These are phyloP conservation scores for Cucurbita moschata DNA, from an alignment of 306 rosid genomes.

Conservation along the genomic window DNA sequence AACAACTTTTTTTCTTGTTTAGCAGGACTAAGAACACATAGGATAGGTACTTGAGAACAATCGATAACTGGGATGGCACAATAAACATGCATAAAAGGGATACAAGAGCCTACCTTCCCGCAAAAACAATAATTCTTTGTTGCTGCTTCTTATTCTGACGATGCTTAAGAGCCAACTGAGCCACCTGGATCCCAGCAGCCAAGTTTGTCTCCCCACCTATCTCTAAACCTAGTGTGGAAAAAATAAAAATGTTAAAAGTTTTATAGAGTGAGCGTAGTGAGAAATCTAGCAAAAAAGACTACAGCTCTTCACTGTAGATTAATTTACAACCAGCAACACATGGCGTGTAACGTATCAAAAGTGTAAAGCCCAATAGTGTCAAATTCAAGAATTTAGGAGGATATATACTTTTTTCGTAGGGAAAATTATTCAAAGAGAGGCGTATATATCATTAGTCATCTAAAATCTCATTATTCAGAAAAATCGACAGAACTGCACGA, in stretches of 20 bases:
- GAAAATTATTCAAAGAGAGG: background rate
- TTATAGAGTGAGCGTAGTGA: background rate
- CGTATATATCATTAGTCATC: background rate
- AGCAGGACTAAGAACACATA: conserved; percentile 30
- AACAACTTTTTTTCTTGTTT: conserved; percentile 63
- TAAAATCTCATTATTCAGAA: background rate
- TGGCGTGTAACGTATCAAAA: background rate
- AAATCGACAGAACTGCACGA: background rate
- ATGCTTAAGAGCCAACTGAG: conserved; percentile 95
- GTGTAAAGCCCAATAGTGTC: background rate
- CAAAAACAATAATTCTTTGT: conserved; percentile 84
- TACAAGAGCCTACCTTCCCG: conserved; percentile 52
- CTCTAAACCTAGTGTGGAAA: conserved; percentile 47
- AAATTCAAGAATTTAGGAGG: background rate
- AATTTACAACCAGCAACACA: background rate
- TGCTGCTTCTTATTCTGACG: conserved; percentile 96
- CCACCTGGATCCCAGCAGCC: conserved; percentile 94
- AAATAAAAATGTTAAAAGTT: background rate
- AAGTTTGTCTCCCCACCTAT: conserved; percentile 90
- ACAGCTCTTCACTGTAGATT: background rate
- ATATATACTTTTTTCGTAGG: background rate
- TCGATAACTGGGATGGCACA: background rate
- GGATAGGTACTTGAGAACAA: background rate
- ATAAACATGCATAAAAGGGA: background rate
- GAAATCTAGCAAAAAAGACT: background rate